phyloP scores from a whole-genome alignment of 768 basidiomycete species.

The Peribolospora kevripleyi region DNA sequence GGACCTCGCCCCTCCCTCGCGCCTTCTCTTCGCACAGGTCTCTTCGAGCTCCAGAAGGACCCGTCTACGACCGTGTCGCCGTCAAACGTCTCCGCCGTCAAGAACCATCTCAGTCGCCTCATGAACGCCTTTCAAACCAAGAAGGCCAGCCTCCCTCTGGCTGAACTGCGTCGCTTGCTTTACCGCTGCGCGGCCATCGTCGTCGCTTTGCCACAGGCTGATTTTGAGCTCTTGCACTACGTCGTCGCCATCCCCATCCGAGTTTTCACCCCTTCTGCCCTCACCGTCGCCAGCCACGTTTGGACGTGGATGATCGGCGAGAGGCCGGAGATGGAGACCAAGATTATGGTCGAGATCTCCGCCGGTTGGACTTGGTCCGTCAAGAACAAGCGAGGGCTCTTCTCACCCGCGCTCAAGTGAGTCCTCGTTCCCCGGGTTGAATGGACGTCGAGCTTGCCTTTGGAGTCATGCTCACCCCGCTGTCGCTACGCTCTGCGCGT shows the following conservation, averaged over 20 bases:
- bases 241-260: constrained; percentile 71
- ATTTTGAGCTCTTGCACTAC: constrained; percentile 62
- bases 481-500: not conserved
- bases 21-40: constrained; percentile 20
- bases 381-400: constrained; percentile 51
- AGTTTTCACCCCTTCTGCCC: constrained; percentile 60
- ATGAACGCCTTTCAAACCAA: no score
- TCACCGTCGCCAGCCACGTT: constrained; percentile 67
- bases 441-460: not conserved
- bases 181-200: constrained; percentile 67
- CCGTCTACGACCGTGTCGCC: constrained; percentile 37
- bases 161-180: constrained; percentile 59
- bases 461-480: not conserved
- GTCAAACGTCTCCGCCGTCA: constrained; percentile 40
- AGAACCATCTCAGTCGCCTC: constrained; percentile 22
- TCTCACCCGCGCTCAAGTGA: constrained; percentile 57
- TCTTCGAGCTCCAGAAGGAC: constrained; percentile 35
- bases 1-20: no score
- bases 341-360: constrained; percentile 59
- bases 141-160: constrained; percentile 35
- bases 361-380: constrained; percentile 73
- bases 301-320: constrained; percentile 94
- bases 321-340: constrained; percentile 54
- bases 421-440: constrained; percentile 15
- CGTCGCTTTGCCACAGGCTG: constrained; percentile 45